Evolutionary conservation across 176 grass and related monocot genomes (phyloP).

Genomic region (Phoenix dactylifera): DNA sequence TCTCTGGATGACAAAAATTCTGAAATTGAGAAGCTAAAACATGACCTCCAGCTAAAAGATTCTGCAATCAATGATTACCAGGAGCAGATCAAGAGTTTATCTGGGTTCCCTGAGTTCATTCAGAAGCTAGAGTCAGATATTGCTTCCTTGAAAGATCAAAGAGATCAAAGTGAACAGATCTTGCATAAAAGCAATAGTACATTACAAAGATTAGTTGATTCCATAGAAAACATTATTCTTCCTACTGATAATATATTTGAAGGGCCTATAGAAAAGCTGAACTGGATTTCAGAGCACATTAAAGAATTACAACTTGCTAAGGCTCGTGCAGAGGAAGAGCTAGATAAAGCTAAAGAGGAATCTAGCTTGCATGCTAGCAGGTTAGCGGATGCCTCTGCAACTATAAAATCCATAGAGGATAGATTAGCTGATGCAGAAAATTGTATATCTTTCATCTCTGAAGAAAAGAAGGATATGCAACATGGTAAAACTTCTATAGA

Average conservation of each 20-base stretch:
- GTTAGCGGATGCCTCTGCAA: conserved; percentile 35
- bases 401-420: conserved; percentile 52
- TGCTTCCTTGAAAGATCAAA: conserved; percentile 42
- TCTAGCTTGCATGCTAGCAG: conserved; percentile 33
- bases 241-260: conserved; percentile 47
- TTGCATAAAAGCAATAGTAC: conserved; percentile 46
- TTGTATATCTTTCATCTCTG: conserved; percentile 50
- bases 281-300: conserved; percentile 40
- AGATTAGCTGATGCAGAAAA: conserved; percentile 51
- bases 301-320: conserved; percentile 58
- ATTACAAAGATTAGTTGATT: conserved; percentile 40
- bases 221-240: conserved; percentile 42
- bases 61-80: conserved; percentile 5
- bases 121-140: conserved; percentile 41
- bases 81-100: conserved; percentile 14
- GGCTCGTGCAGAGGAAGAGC: conserved; percentile 42
- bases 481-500: conserved; percentile 36
- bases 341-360: conserved; percentile 45
- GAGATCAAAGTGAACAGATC: conserved; percentile 35
- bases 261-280: conserved; percentile 48
- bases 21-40: conserved; percentile 35
- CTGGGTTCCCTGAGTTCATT: conserved; percentile 15
- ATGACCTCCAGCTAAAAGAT: conserved; percentile 17
- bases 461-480: conserved; percentile 60
- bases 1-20: conserved; percentile 39